phyloP scores from a whole-genome alignment of 768 basidiomycete genomes.

The Strobilomyces dryophilus region DNA sequence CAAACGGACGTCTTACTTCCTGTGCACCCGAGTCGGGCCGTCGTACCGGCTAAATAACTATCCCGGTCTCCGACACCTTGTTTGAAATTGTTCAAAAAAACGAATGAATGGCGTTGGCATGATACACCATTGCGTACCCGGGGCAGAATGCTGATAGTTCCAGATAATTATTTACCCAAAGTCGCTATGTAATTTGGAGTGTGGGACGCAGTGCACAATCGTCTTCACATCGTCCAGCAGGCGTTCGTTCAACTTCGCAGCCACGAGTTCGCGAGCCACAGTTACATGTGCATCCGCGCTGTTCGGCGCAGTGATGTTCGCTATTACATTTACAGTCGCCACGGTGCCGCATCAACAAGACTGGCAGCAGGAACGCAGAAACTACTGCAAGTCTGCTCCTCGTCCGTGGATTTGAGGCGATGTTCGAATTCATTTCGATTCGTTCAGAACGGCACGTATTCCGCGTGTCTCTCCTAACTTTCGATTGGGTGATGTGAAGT shows the following conservation, averaged over 20 bases:
- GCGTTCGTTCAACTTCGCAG: background rate
- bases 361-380: background rate
- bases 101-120: background rate
- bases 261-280: background rate
- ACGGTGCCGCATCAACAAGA: slow-evolving; percentile 1
- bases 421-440: slow-evolving; percentile 14
- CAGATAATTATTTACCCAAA: too few relatives aligned
- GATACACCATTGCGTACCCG: background rate
- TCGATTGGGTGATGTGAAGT: background rate
- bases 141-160: background rate
- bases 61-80: too few relatives aligned
- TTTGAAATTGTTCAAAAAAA: too few relatives aligned
- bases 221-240: too few relatives aligned
- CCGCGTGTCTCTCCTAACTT: slow-evolving; percentile 15
- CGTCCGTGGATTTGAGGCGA: slow-evolving; percentile 14
- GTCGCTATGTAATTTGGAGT: too few relatives aligned
- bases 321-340: background rate
- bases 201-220: too few relatives aligned
- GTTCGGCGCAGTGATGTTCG: background rate
- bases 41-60: too few relatives aligned
- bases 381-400: background rate
- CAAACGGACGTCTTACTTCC: too few relatives aligned
- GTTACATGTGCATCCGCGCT: background rate
- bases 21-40: too few relatives aligned
- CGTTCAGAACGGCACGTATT: slow-evolving; percentile 12